Conservation (phyloP, 2,329 filamentous ascomycete genomes). For the Talaromyces sp. region DNA sequence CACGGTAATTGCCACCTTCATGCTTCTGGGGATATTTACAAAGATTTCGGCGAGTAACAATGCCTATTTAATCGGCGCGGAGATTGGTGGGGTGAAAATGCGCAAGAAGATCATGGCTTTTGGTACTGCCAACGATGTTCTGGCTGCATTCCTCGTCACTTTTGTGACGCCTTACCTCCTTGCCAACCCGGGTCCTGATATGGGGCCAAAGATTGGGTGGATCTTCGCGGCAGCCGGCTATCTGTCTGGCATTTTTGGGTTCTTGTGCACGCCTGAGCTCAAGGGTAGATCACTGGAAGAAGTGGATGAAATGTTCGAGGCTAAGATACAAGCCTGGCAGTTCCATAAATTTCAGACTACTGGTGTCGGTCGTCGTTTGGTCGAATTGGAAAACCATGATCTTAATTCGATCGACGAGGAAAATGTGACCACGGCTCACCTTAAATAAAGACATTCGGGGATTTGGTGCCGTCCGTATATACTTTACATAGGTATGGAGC, state of each 20-base stretch:
- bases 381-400: neutral
- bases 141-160: neutral
- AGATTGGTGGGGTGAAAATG: neutral
- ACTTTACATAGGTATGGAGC: no score
- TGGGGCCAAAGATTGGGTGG: neutral
- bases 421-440: no score
- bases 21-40: neutral
- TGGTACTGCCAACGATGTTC: neutral
- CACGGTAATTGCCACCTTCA: neutral
- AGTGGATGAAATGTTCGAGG: neutral
- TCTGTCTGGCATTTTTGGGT: neutral
- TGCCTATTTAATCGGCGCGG: neutral
- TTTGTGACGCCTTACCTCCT: neutral
- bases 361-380: neutral
- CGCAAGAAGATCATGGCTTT: neutral
- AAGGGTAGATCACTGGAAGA: neutral
- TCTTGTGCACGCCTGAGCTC: neutral
- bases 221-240: neutral
- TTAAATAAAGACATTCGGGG: no score
- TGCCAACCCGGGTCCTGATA: neutral
- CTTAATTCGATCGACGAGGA: no score
- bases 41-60: neutral
- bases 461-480: no score
- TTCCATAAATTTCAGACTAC: neutral
- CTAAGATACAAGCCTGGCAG: neutral